phyloP scores from a whole-genome alignment of 208 protist species.

The Leishmania arabica region DNA sequence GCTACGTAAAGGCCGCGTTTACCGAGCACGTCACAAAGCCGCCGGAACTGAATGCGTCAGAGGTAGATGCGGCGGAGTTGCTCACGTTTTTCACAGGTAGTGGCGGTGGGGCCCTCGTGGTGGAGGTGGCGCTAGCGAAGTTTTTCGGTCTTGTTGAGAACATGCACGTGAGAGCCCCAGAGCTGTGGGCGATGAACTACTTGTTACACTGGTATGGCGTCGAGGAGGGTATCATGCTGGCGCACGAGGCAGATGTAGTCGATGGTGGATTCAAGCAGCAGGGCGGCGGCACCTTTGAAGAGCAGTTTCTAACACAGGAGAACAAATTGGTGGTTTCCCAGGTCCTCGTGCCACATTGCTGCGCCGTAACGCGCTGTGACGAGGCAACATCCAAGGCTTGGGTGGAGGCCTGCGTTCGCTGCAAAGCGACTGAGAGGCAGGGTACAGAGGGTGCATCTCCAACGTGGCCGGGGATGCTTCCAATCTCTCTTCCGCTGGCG shows the following conservation, averaged over 20 bases:
- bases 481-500: neutral
- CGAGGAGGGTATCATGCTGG: neutral
- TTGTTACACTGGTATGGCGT: slow-evolving; percentile 25
- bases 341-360: slow-evolving; percentile 26
- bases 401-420: slow-evolving; percentile 13
- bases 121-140: neutral
- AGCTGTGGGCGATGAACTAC: slow-evolving; percentile 17
- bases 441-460: no score
- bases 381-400: slow-evolving; percentile 12
- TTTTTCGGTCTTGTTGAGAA: slow-evolving; percentile 5
- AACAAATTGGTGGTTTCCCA: neutral
- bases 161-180: neutral
- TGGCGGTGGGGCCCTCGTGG: neutral
- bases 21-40: no score
- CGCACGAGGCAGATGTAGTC: slow-evolving; percentile 24
- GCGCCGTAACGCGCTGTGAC: slow-evolving; percentile 6
- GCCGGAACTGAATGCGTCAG: no score
- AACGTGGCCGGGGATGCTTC: no score
- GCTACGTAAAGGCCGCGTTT: no score
- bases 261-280: slow-evolving; percentile 17
- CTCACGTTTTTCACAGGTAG: no score
- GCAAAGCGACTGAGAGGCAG: no score
- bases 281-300: slow-evolving; percentile 23
- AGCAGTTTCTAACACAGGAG: neutral
- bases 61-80: no score